phyloP scores from a whole-genome alignment of 106 monocot genomes.

The Gastrodia elata region DNA sequence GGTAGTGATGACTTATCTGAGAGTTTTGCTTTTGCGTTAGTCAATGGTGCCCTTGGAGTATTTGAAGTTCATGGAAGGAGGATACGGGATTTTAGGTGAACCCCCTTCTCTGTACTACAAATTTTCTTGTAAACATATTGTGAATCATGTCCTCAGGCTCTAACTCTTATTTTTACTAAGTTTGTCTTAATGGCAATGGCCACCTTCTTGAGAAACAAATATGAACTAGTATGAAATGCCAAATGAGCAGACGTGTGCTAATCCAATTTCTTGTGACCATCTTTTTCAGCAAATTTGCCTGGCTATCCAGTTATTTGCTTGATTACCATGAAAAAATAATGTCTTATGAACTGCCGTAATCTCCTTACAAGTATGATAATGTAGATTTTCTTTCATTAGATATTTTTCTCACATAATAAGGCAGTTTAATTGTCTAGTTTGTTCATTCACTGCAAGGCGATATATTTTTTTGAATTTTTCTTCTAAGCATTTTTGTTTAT shows the following conservation, averaged over 20 bases:
- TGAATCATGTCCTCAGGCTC: neutral
- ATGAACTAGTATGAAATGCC: neutral
- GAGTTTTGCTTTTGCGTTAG: constrained; percentile 98
- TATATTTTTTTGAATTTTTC: neutral
- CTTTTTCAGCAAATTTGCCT: neutral
- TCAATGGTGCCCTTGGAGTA: constrained; percentile 97
- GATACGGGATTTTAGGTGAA: constrained; percentile 93
- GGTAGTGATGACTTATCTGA: constrained; percentile 76
- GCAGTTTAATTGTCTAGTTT: neutral
- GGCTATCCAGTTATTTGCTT: neutral
- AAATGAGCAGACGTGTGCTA: neutral
- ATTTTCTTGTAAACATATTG: neutral
- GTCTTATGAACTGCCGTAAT: neutral
- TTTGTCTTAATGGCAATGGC: neutral
- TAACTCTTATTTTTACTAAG: neutral
- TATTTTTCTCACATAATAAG: neutral
- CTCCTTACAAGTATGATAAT: neutral
- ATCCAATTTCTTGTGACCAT: neutral
- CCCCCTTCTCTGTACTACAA: neutral
- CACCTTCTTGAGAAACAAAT: neutral
- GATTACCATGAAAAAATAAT: neutral
- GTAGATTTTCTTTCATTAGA: neutral
- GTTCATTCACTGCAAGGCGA: neutral
- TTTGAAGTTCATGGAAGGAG: constrained; percentile 99
- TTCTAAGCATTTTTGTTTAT: neutral